These are phyloP conservation scores for Candida neerlandica DNA, from an alignment of 1,139 yeast genomes.

Conservation along the genomic window DNA sequence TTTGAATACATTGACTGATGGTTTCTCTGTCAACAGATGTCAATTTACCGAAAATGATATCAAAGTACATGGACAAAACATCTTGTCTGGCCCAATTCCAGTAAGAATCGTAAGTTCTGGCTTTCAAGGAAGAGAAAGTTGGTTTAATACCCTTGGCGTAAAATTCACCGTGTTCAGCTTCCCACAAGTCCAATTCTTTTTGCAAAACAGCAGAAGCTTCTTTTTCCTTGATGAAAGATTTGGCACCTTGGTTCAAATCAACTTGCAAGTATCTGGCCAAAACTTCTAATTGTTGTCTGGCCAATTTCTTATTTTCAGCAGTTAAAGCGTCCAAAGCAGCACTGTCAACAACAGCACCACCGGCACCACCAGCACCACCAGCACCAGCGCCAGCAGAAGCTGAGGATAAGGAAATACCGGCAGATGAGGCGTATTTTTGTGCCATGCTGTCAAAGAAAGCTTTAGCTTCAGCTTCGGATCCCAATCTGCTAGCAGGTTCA, in stretches of 20 bases:
- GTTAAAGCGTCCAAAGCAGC: conserved; percentile 96
- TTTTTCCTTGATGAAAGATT: conserved; percentile 81
- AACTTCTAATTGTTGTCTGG: conserved; percentile 93
- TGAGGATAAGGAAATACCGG: conserved; percentile 76
- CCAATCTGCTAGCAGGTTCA: conserved; percentile 91
- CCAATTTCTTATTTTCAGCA: conserved; percentile 85
- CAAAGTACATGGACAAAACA: conserved; percentile 89
- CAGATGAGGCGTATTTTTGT: conserved; percentile 79
- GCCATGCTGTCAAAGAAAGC: conserved; percentile 81
- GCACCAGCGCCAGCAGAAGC: conserved; percentile 58
- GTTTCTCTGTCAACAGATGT: conserved; percentile 93
- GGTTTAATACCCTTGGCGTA: conserved; percentile 92
- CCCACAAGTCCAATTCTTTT: conserved; percentile 90
- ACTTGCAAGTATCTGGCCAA: conserved; percentile 92
- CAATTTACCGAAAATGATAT: conserved; percentile 91
- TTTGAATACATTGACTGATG: conserved; percentile 92
- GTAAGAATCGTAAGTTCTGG: conserved; percentile 94
- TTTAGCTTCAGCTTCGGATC: conserved; percentile 85
- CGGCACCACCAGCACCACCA: conserved; percentile 51
- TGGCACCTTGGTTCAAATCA: conserved; percentile 90
- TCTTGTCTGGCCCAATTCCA: conserved; percentile 99
- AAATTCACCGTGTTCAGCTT: conserved; percentile 92
- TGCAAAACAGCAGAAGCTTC: conserved; percentile 84
- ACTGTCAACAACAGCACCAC: conserved; percentile 90
- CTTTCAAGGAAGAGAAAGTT: conserved; percentile 86